Base-by-base conservation (phyloP, 2,329 filamentous ascomycete species). In the Colletotrichum camelliae region DNA sequence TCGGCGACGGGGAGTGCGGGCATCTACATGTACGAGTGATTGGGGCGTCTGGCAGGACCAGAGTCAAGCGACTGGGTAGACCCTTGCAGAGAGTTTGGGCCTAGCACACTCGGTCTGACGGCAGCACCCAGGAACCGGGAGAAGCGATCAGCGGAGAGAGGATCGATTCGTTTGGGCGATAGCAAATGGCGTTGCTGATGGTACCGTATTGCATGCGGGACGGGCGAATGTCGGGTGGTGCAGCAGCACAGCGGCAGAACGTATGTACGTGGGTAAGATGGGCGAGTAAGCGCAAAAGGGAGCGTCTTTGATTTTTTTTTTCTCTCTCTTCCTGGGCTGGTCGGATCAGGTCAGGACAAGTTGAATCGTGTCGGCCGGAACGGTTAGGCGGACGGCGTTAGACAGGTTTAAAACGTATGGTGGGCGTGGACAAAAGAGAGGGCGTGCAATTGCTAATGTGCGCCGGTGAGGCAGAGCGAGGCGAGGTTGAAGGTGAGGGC, bases 121-220 rank as follows among this genome's bases (percentile, higher is more conserved):
- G 61, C 62, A 37, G 69, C 39, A 68, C 69, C 62, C 62, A 73
- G 64, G 37, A 73, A 62, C 64, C 43, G 73, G 64, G 69, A 75
- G 57, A 52, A 24, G 55, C 43, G 64, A 64, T 67, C 64, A 52
- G 70, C 62, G 64, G 37, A 27, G 39, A 18, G 52, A 75, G 60
- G 67, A 18, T 37, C 48, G 52, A 70, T 61, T 70, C 57, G 67
- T 43, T 43, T 21, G 67, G 57, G n/a, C 62, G 55, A 61, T 48
- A 61, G 31, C 29, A 37, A 72, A 48, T 55, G 72, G 69, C 33
- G 57, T 72, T 16, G 64, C 37, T 61, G 64, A 68, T 29, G 64
- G 64, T 21, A 16, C 52, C n/a, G 67, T 33, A 29, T 74, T 60
- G 72, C 68, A 62, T 72, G 62, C 69, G 65, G 68, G 64, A 72